Conservation (phyloP, 257 asterid genomes). For the Lantana camara region DNA sequence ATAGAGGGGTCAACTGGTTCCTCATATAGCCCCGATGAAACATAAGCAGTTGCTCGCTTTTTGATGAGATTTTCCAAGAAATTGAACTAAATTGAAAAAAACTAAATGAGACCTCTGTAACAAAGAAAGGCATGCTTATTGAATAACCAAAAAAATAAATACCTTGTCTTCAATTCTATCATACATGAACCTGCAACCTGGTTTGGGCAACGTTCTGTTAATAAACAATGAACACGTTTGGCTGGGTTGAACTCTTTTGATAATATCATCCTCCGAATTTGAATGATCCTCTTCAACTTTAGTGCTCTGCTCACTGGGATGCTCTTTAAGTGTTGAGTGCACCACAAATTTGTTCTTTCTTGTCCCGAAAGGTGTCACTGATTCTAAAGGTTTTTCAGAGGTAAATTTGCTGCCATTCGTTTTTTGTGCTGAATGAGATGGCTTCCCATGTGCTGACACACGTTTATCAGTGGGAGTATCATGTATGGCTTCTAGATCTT, state of each 20-base stretch:
- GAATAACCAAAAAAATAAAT: constrained; percentile 24
- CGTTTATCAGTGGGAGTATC: constrained; percentile 56
- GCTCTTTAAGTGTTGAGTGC: constrained; percentile 73
- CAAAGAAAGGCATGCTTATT: constrained; percentile 20
- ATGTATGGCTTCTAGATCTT: constrained; percentile 50
- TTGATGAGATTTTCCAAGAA: constrained; percentile 75
- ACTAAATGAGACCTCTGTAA: constrained; percentile 25
- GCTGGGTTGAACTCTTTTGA: constrained; percentile 75
- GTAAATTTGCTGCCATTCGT: constrained; percentile 57
- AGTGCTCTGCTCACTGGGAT: constrained; percentile 33
- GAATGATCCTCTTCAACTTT: constrained; percentile 47
- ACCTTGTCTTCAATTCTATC: constrained; percentile 96
- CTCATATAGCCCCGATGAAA: constrained; percentile 65
- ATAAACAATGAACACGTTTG: constrained; percentile 61
- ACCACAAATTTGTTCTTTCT: constrained; percentile 84
- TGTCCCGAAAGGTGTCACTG: constrained; percentile 87
- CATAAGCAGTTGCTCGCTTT: constrained; percentile 48
- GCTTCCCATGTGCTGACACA: constrained; percentile 33
- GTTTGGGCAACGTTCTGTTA: constrained; percentile 56
- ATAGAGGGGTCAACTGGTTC: constrained; percentile 89
- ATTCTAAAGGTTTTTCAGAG: constrained; percentile 52
- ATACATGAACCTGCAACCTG: constrained; percentile 95
- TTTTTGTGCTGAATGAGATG: constrained; percentile 54
- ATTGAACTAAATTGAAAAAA: constrained; percentile 59
- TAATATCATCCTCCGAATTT: constrained; percentile 71